phyloP scores from a whole-genome alignment of 139 green algal genomes.

The Monoraphidium neglectum region DNA sequence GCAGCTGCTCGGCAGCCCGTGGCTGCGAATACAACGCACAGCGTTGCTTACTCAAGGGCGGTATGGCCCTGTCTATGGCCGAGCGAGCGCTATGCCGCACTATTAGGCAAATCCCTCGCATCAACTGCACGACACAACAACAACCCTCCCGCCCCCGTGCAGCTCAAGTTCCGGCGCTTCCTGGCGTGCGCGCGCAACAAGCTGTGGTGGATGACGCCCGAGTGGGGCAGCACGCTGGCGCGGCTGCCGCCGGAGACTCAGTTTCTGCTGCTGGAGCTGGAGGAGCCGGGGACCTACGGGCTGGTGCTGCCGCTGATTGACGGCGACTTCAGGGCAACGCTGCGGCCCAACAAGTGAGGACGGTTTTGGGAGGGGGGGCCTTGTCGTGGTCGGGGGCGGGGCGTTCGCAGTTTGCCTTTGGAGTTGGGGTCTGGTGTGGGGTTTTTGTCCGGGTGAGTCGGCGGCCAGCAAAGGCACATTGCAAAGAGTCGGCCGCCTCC shows the following conservation, averaged over 20 bases:
- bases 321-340: constrained; percentile 72
- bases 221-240: constrained; percentile 73
- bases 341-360: constrained; percentile 52
- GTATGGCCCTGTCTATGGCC: neutral
- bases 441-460: no score
- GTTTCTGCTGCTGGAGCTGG: constrained; percentile 87
- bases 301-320: constrained; percentile 86
- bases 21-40: no score
- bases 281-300: constrained; percentile 55
- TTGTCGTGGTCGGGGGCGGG: neutral
- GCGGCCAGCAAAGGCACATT: no score
- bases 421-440: neutral
- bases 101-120: neutral
- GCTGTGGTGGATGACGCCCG: constrained; percentile 94
- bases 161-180: constrained; percentile 53
- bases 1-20: neutral
- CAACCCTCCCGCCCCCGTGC: neutral
- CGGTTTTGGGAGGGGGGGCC: neutral
- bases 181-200: constrained; percentile 79
- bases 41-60: neutral
- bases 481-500: no score
- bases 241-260: constrained; percentile 91
- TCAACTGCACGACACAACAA: neutral
- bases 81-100: neutral
- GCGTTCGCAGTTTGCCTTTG: neutral